Conservation (phyloP, 257 asterid species). For the Solanum clarkiae region DNA sequence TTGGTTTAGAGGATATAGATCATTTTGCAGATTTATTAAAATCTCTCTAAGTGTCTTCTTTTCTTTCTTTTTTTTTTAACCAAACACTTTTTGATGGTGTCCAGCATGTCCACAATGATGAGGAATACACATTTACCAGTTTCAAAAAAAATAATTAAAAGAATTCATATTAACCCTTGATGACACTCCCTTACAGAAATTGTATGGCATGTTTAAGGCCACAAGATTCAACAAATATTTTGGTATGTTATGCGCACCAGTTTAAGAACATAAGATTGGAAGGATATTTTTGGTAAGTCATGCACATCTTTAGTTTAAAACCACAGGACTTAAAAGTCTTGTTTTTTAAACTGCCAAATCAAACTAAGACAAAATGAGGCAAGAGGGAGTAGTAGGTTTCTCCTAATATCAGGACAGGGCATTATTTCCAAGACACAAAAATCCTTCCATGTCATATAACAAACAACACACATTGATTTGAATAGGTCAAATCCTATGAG, state of each 20-base stretch:
- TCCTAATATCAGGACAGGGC: not conserved
- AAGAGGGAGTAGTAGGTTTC: not conserved
- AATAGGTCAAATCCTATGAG: not conserved
- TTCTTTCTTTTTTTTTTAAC: too few species aligned
- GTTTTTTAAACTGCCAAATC: not conserved
- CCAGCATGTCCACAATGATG: too few species aligned
- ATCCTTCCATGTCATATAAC: not conserved
- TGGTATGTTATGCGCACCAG: not conserved
- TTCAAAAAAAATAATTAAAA: not conserved
- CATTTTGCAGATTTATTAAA: too few species aligned
- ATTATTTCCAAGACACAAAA: not conserved
- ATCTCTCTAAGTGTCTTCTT: too few species aligned
- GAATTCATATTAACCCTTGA: not conserved
- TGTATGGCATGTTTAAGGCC: not conserved
- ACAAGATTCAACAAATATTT: not conserved
- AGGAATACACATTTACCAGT: too few species aligned
- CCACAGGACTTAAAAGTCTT: not conserved
- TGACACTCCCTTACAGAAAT: not conserved
- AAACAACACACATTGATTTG: not conserved
- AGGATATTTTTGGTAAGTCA: not conserved
- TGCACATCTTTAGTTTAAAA: not conserved
- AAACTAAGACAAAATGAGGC: not conserved
- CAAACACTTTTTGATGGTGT: too few species aligned
- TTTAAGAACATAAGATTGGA: not conserved
- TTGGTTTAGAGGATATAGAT: too few species aligned